These are phyloP conservation scores for Voacanga thouarsii DNA, from an alignment of 257 asterid genomes.

Conservation along the genomic window DNA sequence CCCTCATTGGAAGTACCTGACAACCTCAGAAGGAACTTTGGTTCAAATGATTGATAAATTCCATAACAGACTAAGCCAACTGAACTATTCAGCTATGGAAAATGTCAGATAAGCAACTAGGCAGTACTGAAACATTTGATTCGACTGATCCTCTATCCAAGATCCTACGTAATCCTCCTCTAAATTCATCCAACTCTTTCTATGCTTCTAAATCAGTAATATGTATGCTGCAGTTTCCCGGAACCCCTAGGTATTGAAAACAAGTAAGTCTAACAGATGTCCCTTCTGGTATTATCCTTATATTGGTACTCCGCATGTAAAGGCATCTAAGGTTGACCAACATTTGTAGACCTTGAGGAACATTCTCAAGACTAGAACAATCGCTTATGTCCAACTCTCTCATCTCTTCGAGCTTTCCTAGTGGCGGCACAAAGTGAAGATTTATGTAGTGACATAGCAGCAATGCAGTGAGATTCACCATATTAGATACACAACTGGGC, in stretches of 20 bases:
- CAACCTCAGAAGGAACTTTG: conserved; percentile 22
- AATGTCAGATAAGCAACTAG: conserved; percentile 20
- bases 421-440: conserved; percentile 4
- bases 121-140: conserved; percentile 3
- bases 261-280: neutral
- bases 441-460: neutral
- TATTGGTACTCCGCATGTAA: neutral
- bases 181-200: neutral
- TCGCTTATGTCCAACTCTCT: neutral
- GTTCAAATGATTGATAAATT: conserved; percentile 6
- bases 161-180: neutral
- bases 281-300: neutral
- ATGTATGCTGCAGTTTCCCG: neutral
- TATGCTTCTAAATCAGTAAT: neutral
- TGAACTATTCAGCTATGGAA: neutral
- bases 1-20: neutral
- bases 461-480: conserved; percentile 8
- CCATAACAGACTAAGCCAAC: conserved; percentile 4
- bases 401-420: conserved; percentile 12
- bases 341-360: conserved; percentile 5
- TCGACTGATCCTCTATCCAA: neutral
- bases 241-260: conserved; percentile 1
- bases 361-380: neutral
- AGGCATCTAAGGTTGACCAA: conserved; percentile 7
- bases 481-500: neutral